phyloP scores from a whole-genome alignment of 345 rosid species.

The rapeseed (Brassica napus) region Da-Ae NC_063445.1:14698001-14698500 shows the following conservation, averaged over 20 bases:
- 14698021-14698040: conserved; percentile 25
- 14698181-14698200: background rate
- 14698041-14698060: background rate
- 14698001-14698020: conserved; percentile 45
- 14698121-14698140: background rate
- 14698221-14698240: background rate
- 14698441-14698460: background rate
- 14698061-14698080: background rate
- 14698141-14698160: background rate
- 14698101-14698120: background rate
- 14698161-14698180: background rate
- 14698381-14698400: conserved; percentile 44
- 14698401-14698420: conserved; percentile 37
- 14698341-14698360: background rate
- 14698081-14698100: background rate
- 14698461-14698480: conserved; percentile 20
- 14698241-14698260: background rate
- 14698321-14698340: background rate
- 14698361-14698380: conserved; percentile 46
- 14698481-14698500: conserved; percentile 79
- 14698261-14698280: background rate
- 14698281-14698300: background rate
- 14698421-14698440: background rate
- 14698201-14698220: background rate
- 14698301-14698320: background rate